Conservation (phyloP, 495 filamentous ascomycete species). For the Aspergillus diversus region DNA sequence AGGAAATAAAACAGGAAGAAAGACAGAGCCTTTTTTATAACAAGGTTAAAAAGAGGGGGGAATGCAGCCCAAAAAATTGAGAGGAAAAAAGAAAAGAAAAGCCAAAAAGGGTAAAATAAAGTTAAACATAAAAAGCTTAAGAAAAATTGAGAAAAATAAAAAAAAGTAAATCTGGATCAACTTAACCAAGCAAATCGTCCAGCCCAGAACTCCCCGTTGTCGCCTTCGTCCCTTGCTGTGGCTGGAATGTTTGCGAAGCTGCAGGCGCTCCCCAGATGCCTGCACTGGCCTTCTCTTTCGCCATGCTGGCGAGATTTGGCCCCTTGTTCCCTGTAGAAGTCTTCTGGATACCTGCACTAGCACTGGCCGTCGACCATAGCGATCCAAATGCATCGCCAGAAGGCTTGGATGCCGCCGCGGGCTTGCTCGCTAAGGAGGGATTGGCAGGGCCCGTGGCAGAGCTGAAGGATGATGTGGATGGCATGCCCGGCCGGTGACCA, state of each 20-base stretch:
- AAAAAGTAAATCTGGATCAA: constrained; percentile 7
- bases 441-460: constrained; percentile 39
- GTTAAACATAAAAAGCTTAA: constrained; percentile 3
- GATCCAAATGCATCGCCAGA: constrained; percentile 84
- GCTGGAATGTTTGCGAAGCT: constrained; percentile 35
- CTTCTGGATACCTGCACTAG: constrained; percentile 80
- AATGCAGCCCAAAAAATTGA: constrained; percentile 1
- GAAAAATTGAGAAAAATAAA: constrained; percentile 9
- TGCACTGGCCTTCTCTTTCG: constrained; percentile 91
- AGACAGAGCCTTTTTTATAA: not conserved
- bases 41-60: constrained; percentile 4
- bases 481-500: constrained; percentile 35
- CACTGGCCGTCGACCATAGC: constrained; percentile 79
- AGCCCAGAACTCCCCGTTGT: constrained; percentile 52
- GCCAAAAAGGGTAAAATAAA: not conserved
- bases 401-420: constrained; percentile 56
- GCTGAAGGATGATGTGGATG: constrained; percentile 41
- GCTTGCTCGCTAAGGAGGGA: constrained; percentile 41
- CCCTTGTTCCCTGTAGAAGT: constrained; percentile 65
- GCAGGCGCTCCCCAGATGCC: constrained; percentile 86
- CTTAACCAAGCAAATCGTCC: constrained; percentile 69
- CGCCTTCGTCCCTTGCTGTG: constrained; percentile 39
- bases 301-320: constrained; percentile 83
- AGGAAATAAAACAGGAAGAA: not conserved
- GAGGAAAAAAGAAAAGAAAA: constrained; percentile 9